A percentile compares a stretch with the other conserved stretches of the same genome.
These are phyloP conservation scores for Plasmodium reichenowi DNA, from an alignment of 169 alveolate genomes.

Conservation along the genomic window DNA sequence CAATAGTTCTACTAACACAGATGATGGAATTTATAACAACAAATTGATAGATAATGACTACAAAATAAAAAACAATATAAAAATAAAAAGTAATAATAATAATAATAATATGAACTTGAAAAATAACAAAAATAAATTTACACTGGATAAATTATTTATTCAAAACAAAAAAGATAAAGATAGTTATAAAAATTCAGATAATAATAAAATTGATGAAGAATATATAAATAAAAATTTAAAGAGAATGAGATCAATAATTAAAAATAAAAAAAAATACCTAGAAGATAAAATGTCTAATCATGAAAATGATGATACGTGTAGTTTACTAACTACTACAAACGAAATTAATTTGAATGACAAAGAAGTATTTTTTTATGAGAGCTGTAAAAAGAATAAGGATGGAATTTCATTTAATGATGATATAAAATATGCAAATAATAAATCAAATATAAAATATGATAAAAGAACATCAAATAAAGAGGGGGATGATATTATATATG, in stretches of 20 bases:
- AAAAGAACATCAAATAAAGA: no score
- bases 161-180: conserved; percentile 5
- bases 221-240: conserved; percentile 53
- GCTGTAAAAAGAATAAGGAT: conserved; percentile 15
- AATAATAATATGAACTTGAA: not conserved
- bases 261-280: conserved; percentile 39
- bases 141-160: conserved; percentile 37
- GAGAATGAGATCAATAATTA: conserved; percentile 25
- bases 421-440: no score
- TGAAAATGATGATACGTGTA: conserved; percentile 26
- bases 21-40: no score
- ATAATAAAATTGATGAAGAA: conserved; percentile 8
- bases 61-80: not conserved
- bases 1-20: not conserved
- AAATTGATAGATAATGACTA: no score
- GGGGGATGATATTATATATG: no score
- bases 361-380: conserved; percentile 31
- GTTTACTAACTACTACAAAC: conserved; percentile 14
- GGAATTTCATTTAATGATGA: no score
- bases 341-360: conserved; percentile 21
- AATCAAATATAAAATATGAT: no score
- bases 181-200: conserved; percentile 1
- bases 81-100: not conserved
- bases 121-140: conserved; percentile 34
- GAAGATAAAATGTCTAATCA: conserved; percentile 6